These are phyloP conservation scores for Fusarium veterinarium DNA, from an alignment of 2,329 filamentous ascomycete genomes.

Conservation along the genomic window DNA sequence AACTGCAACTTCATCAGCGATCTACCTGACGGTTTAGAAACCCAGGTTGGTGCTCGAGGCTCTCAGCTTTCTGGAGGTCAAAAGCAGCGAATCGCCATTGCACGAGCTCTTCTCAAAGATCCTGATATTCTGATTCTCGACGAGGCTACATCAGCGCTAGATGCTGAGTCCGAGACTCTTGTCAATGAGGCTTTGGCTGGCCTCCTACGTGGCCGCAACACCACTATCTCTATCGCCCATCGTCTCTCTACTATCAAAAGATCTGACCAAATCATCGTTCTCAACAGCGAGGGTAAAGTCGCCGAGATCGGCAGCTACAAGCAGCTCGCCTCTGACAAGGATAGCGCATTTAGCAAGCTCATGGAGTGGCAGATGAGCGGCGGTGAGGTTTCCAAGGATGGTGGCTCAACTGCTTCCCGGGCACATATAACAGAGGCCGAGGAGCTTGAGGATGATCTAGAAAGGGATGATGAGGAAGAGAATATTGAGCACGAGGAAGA, in stretches of 20 bases:
- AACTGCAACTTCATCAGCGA: conserved; percentile 98
- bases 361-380: conserved; percentile 99
- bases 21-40: conserved; percentile 95
- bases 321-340: conserved; percentile 76
- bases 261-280: conserved; percentile 92
- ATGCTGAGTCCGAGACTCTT: conserved; percentile 95
- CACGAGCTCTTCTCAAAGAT: conserved; percentile 91
- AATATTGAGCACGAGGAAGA: conserved; percentile 48
- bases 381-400: conserved; percentile 69
- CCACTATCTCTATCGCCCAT: conserved; percentile 97
- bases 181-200: conserved; percentile 90
- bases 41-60: conserved; percentile 89
- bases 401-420: conserved; percentile 46
- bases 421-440: conserved; percentile 63
- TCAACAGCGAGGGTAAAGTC: conserved; percentile 86
- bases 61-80: conserved; percentile 96
- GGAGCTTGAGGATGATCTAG: conserved; percentile 62
- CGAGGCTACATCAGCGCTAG: conserved; percentile 94
- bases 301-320: conserved; percentile 90
- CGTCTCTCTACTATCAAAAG: conserved; percentile 96
- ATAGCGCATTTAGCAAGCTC: conserved; percentile 90
- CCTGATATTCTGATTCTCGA: conserved; percentile 97
- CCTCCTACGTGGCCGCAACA: conserved; percentile 87
- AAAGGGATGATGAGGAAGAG: conserved; percentile 53
- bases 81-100: conserved; percentile 98